A percentile compares a stretch with the other conserved stretches of the same genome.
These are phyloP conservation scores for Moesziomyces sp. DNA, from an alignment of 1,284 basidiomycete species.

Conservation along the genomic window DNA sequence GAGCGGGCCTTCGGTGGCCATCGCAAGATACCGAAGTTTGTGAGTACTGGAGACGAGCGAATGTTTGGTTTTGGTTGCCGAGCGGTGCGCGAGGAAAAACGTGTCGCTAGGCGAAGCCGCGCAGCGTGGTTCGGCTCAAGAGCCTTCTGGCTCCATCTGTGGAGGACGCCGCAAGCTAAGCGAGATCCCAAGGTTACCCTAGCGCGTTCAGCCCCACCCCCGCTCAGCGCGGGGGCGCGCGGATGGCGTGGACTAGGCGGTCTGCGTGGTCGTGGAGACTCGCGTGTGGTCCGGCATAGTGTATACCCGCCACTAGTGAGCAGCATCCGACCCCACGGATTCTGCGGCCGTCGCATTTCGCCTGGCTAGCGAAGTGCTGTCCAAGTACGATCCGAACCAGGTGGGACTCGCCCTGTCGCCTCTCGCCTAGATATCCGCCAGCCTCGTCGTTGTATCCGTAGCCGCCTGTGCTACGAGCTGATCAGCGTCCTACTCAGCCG, in stretches of 20 bases:
- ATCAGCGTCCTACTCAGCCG: background rate
- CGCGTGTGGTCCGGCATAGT: conserved; percentile 11
- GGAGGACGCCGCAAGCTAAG: background rate
- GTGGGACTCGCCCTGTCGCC: background rate
- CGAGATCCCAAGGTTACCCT: background rate
- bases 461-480: background rate
- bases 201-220: background rate
- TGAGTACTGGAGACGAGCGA: background rate
- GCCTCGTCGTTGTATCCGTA: background rate
- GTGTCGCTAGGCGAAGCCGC: background rate
- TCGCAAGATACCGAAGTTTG: background rate
- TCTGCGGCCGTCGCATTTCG: background rate
- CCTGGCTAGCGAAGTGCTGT: conserved; percentile 2
- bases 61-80: conserved; percentile 21
- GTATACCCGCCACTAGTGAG: conserved; percentile 8
- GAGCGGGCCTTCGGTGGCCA: too few relatives aligned
- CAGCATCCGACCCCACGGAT: background rate
- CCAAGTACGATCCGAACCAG: background rate
- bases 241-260: background rate
- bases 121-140: conserved; percentile 1
- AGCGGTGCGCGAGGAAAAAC: background rate
- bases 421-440: background rate
- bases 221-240: background rate
- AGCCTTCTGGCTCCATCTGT: background rate
- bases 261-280: background rate